Conservation (phyloP, 2,329 filamentous ascomycete genomes). For the Cladobotryum mycophilum region DNA sequence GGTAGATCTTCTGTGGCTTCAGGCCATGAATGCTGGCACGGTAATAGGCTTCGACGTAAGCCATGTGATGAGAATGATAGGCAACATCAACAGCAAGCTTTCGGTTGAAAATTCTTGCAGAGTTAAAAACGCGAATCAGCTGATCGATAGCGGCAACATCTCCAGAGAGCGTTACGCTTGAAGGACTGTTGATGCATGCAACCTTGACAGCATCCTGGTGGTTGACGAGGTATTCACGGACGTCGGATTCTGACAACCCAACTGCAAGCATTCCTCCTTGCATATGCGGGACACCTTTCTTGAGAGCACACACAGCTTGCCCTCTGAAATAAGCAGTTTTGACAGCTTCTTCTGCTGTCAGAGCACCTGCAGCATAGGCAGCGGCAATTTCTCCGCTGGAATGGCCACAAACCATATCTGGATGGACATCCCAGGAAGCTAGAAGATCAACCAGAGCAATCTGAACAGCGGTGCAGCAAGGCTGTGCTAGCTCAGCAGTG, state of each 20-base stretch:
- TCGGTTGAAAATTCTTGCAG: slow-evolving; percentile 36
- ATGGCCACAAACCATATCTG: slow-evolving; percentile 29
- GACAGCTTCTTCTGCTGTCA: slow-evolving; percentile 22
- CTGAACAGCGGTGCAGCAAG: slow-evolving; percentile 35
- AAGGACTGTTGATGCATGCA: slow-evolving; percentile 12
- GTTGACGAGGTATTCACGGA: slow-evolving; percentile 5
- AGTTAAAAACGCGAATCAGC: slow-evolving; percentile 27
- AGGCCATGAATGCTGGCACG: slow-evolving; percentile 14
- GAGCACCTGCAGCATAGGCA: slow-evolving; percentile 23
- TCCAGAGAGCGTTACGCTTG: slow-evolving; percentile 13
- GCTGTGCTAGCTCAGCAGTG: slow-evolving; percentile 9
- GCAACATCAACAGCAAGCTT: slow-evolving; percentile 39
- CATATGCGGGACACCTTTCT: background rate
- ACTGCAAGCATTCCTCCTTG: slow-evolving; percentile 9
- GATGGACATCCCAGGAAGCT: slow-evolving; percentile 22
- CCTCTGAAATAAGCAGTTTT: slow-evolving; percentile 15
- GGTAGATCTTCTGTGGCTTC: slow-evolving; percentile 2
- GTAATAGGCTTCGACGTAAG: slow-evolving; percentile 18
- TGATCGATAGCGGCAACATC: slow-evolving; percentile 26
- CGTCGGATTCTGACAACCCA: slow-evolving; percentile 8
- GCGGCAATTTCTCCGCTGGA: slow-evolving; percentile 37
- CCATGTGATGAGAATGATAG: slow-evolving; percentile 31
- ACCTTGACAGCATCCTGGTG: slow-evolving; percentile 7
- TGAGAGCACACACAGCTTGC: slow-evolving; percentile 4
- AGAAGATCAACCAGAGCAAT: slow-evolving; percentile 35